A percentile compares a stretch with the other conserved stretches of the same genome.
phyloP scores from a whole-genome alignment of 805 yeast genomes.

The Saturnispora serradocipensis region DNA sequence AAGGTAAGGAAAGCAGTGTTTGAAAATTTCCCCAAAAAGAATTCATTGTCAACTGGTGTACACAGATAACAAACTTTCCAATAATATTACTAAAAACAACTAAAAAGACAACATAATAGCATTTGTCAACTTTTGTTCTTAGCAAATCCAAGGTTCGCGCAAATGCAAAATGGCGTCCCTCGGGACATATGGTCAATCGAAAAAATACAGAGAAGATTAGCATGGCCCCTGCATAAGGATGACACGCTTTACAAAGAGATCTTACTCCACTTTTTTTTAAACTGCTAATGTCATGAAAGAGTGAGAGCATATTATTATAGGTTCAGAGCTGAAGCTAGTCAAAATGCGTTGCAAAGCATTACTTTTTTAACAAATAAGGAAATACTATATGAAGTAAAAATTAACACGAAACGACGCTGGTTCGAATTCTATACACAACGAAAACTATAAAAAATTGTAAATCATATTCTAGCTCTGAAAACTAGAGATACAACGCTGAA shows the following conservation, averaged over 20 bases:
- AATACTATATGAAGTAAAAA: not conserved
- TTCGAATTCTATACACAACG: constrained; percentile 5
- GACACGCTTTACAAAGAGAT: constrained; percentile 99
- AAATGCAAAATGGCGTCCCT: constrained; percentile 30
- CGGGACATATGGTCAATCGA: constrained; percentile 99
- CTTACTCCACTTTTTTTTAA: constrained; percentile 69
- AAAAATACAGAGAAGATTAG: constrained; percentile 99
- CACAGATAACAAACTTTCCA: too few relatives aligned
- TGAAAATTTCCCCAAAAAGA: too few relatives aligned
- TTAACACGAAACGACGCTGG: not conserved
- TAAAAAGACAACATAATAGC: not conserved
- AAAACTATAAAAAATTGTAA: constrained; percentile 1
- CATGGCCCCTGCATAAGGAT: constrained; percentile 99
- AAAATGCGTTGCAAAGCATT: not conserved
- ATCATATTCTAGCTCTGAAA: not conserved
- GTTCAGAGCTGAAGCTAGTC: not conserved
- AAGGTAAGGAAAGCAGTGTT: too few relatives aligned
- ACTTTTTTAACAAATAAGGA: not conserved
- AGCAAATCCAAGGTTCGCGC: not conserved
- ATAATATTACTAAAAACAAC: too few relatives aligned
- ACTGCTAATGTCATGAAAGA: not conserved
- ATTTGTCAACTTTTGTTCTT: not conserved
- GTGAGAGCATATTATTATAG: not conserved
- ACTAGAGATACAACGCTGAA: not conserved
- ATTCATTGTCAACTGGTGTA: too few relatives aligned